Conservation (phyloP, 306 rosid species). For the Herpetospermum pedunculosum region DNA sequence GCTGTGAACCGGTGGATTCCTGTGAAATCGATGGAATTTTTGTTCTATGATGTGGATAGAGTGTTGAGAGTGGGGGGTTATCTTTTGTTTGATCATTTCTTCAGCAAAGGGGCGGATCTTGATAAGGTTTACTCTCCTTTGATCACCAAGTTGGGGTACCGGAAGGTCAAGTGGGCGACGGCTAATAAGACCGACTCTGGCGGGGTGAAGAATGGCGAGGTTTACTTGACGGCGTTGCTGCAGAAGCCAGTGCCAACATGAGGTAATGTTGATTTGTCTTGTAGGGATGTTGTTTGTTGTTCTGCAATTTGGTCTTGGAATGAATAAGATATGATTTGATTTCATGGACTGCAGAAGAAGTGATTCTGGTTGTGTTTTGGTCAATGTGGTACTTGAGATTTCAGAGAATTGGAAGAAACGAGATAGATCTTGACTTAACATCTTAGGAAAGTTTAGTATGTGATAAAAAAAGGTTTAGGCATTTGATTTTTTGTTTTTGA, state of each 20-base stretch:
- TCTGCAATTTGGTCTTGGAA: not conserved
- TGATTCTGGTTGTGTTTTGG: not conserved
- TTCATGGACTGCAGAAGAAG: not conserved
- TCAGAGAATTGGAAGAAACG: not conserved
- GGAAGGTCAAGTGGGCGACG: conserved; percentile 89
- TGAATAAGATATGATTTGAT: not conserved
- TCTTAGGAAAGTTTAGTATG: not conserved
- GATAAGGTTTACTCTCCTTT: conserved; percentile 63
- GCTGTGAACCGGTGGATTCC: conserved; percentile 98
- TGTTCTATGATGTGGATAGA: conserved; percentile 69
- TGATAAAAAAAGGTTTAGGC: not conserved
- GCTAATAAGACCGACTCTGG: conserved; percentile 45
- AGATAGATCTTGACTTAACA: not conserved
- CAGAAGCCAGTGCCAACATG: conserved; percentile 81
- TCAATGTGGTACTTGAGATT: not conserved
- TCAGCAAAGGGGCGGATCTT: conserved; percentile 64
- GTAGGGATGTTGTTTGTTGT: not conserved
- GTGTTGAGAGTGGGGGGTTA: conserved; percentile 86
- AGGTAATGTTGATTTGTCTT: conserved; percentile 8
- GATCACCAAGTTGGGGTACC: conserved; percentile 74
- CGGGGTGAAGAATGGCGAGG: conserved; percentile 63
- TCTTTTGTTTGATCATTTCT: conserved; percentile 87
- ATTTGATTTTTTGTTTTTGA: no score
- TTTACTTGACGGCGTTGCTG: conserved; percentile 74
- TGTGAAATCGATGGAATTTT: conserved; percentile 52